Base-by-base conservation (phyloP, 2,329 filamentous ascomycete genomes). In the Dryadomyces sulphureus region DNA sequence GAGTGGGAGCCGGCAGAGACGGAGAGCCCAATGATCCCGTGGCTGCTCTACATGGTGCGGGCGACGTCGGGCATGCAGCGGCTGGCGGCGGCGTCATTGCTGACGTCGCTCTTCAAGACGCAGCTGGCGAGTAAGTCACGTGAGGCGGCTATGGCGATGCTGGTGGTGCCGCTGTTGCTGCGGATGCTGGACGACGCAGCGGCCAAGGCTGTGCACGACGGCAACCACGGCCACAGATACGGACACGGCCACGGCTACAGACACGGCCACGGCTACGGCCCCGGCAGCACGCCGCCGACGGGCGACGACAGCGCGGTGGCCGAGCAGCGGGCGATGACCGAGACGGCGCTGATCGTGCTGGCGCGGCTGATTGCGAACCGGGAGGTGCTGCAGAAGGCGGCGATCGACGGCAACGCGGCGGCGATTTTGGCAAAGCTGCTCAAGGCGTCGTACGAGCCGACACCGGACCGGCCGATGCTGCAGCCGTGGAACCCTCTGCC, bases 351-450 rank as follows among this genome's bases (percentile, higher is more conserved):
- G 7, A 72, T 77, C 1, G 74, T 93, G 11, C 68, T 96, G 46
- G 85, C 87, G 16, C 77, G 80, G 40, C 69, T 96, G 35, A 78
- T 94, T 17, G 77, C 79, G 22, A 85, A 92, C 56, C 87, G 81
- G 58, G 77, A 83, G 49, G 72, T 76, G 48, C 69, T 96, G 45
- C 90, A 96, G 61, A 84, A 81, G 55, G 80, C 86, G 34, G 87
- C 88, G 0, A 81, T 81, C 38, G 85, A 95, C 49, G 70, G 69
- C 47, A 62, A 66, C 22, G 70, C 66, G 1, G 62, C 73, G 41
- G 66, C 65, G 52, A 60, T 62, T 2, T 56, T 73, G 27, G 65
- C 63, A 46, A 68, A 64, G 45, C 61, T 76, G 12, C 57, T 78
- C 7, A 72, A 70, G 50, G 63, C 64, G 16, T 67, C 70, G 7